Evolutionary conservation across 495 filamentous ascomycete genomes (phyloP), one percentile per base, ranked within the genome.

Genomic region (Trichoderma parareesei): DNA sequence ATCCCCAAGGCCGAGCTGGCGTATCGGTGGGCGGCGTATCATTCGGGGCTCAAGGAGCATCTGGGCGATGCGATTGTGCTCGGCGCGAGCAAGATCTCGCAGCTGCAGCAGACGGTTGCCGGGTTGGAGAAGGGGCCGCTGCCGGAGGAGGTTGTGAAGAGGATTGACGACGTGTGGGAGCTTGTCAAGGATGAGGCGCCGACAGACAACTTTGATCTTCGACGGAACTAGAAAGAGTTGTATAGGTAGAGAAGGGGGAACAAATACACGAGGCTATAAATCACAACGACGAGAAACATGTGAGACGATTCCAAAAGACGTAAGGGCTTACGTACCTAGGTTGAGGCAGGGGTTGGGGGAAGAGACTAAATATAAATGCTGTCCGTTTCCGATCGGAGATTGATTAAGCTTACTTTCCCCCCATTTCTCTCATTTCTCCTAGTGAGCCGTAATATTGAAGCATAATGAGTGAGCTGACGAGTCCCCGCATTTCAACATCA

Each of bases 1-100:
- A 70, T 80, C 40, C 63, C 70, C 35, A 79, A 79, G 71, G 78
- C 77, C 35, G 79, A 81, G 63, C 64, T 87, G 66, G 83, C 82
- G 16, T 85, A 84, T 71, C 73, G 84, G 13, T 88, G 85, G 85
- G 70, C 84, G 9, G 68, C 67, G 9, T 79, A 79, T 67, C 73
- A 87, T 66, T 80, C 78, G 11, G 66, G 66, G 20, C 67, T 87
- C 57, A 76, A 77, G 8, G 68, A 63, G 2, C 75, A 80, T 49
- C 18, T 66, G 38, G 82, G 81, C 0, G 84, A 88, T 75, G 82
- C 69, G 2, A 62, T 86, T 5, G 78, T 87, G 35, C 63, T 84
- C 60, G 84, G 84, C 4, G 76, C 80, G 1, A 76, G 76, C 38
- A 77, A 63, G 40, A 3, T 69, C 0, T 49, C 69, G 59, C 85